Evolutionary conservation across 1,284 basidiomycete genomes (phyloP).

Genomic region (Ceratobasidium sp.): DNA sequence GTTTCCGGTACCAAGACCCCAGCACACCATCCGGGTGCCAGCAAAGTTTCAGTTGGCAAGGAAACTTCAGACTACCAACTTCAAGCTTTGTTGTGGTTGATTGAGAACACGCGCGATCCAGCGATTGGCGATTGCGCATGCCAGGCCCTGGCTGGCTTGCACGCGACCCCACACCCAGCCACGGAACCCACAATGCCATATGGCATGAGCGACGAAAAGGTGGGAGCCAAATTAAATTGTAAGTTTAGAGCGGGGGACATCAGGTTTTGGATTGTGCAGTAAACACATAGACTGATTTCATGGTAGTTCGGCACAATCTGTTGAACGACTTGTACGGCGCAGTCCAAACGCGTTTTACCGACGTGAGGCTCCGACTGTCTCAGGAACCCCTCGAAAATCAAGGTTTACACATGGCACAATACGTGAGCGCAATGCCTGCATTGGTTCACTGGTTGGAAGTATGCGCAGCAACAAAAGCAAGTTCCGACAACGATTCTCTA

Average conservation of each 20-base stretch:
- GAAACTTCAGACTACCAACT: constrained; percentile 1
- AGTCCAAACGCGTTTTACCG: neutral
- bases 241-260: no score
- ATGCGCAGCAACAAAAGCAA: neutral
- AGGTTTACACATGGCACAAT: neutral
- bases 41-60: neutral
- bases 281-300: no score
- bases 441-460: neutral
- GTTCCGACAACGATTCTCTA: neutral
- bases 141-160: neutral
- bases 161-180: neutral
- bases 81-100: constrained; percentile 2
- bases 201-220: neutral
- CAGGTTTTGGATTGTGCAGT: no score
- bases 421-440: neutral
- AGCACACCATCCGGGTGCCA: no score
- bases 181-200: neutral
- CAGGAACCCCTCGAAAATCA: neutral
- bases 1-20: neutral
- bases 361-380: neutral
- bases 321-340: neutral
- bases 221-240: neutral
- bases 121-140: constrained; percentile 13
- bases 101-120: constrained; percentile 9
- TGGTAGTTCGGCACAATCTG: neutral